phyloP scores from a whole-genome alignment of 106 monocot genomes.

The Dioscorea zingiberensis region DNA sequence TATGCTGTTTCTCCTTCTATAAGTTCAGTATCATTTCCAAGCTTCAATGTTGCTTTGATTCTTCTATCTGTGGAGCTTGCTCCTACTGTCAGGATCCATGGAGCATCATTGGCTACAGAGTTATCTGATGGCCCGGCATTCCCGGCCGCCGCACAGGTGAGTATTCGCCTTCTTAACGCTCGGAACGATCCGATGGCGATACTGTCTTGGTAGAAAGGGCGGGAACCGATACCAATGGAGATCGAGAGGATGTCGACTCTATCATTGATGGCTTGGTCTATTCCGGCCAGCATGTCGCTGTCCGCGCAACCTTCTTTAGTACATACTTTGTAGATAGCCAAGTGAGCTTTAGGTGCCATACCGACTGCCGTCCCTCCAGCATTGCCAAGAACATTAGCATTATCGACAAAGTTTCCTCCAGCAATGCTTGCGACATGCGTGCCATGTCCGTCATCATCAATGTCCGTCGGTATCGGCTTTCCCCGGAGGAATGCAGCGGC shows the following conservation, averaged over 20 bases:
- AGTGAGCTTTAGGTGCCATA: conserved; percentile 18
- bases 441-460: conserved; percentile 15
- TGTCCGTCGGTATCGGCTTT: not conserved
- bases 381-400: conserved; percentile 8
- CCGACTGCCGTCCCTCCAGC: conserved; percentile 16
- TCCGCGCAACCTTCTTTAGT: not conserved
- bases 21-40: conserved; percentile 12
- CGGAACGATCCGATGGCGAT: conserved; percentile 17
- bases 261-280: conserved; percentile 23
- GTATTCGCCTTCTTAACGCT: conserved; percentile 3
- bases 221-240: not conserved
- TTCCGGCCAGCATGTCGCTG: not conserved
- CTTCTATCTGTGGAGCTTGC: conserved; percentile 13
- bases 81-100: conserved; percentile 24
- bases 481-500: not conserved
- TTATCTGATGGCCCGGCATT: conserved; percentile 5
- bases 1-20: conserved; percentile 3
- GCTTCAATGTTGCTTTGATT: conserved; percentile 3
- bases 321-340: conserved; percentile 23
- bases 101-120: conserved; percentile 15
- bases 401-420: conserved; percentile 10
- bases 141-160: conserved; percentile 2
- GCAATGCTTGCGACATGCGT: conserved; percentile 22
- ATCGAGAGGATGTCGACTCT: conserved; percentile 17
- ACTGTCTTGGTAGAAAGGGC: not conserved